Percentiles rank a stretch among this genome's conserved stretches.
Conservation (phyloP, 768 basidiomycete species). For the Mycena galericulata region DNA sequence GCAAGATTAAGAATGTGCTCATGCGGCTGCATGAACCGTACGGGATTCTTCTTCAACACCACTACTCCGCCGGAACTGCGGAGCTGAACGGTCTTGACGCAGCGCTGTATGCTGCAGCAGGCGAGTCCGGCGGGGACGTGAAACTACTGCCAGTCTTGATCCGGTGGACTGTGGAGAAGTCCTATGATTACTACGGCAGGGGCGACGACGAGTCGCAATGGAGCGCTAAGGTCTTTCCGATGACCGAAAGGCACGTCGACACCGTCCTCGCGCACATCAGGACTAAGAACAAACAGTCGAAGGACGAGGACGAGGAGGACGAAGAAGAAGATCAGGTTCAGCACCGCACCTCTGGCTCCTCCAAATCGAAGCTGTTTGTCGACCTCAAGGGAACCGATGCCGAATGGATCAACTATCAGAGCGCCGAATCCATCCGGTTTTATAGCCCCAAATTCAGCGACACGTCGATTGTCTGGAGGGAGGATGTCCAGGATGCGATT, state of each 20-base stretch:
- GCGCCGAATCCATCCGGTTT: constrained; percentile 9
- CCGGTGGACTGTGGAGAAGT: constrained; percentile 28
- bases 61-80: constrained; percentile 41
- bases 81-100: constrained; percentile 41
- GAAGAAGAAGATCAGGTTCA: background rate
- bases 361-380: constrained; percentile 6
- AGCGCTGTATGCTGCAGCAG: constrained; percentile 30
- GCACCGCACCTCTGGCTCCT: background rate
- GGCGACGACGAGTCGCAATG: background rate
- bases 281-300: background rate
- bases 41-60: constrained; percentile 42
- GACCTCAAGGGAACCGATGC: constrained; percentile 24
- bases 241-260: constrained; percentile 38
- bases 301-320: background rate
- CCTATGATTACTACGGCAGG: too few relatives aligned
- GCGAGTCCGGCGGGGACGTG: constrained; percentile 16
- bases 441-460: background rate
- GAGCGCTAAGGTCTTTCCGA: constrained; percentile 31
- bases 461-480: constrained; percentile 3
- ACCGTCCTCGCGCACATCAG: constrained; percentile 11
- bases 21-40: constrained; percentile 31
- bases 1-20: constrained; percentile 21
- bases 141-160: constrained; percentile 33
- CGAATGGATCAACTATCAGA: constrained; percentile 10
- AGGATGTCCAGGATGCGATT: constrained; percentile 1